phyloP scores from a whole-genome alignment of 805 yeast species.

The Spathaspora gorwiae region DNA sequence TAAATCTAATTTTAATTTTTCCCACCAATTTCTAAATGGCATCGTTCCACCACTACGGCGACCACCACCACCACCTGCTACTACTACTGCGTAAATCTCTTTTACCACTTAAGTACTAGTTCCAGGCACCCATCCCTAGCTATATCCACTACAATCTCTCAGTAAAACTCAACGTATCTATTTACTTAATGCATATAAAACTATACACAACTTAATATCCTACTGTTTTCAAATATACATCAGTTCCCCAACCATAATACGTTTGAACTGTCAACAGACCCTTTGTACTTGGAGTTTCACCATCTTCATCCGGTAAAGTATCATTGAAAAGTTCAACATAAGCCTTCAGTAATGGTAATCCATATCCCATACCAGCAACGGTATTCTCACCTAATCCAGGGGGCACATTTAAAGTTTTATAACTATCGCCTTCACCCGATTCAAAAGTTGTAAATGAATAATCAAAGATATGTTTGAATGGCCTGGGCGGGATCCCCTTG shows the following conservation, averaged over 20 bases:
- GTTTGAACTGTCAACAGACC: constrained; percentile 41
- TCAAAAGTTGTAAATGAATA: constrained; percentile 83
- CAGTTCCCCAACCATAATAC: constrained; percentile 44
- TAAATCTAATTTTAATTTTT: too few relatives aligned
- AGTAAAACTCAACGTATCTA: too few relatives aligned
- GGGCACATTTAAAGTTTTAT: constrained; percentile 59
- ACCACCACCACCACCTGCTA: too few relatives aligned
- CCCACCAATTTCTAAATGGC: too few relatives aligned
- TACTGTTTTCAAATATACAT: constrained; percentile 38
- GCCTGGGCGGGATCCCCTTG: constrained; percentile 73
- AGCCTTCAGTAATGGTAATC: constrained; percentile 71
- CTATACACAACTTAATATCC: constrained; percentile 12
- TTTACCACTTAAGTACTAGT: too few relatives aligned
- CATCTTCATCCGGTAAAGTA: constrained; percentile 14
- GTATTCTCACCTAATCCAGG: constrained; percentile 67
- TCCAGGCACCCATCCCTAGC: too few relatives aligned
- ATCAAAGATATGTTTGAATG: constrained; percentile 68
- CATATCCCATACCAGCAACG: constrained; percentile 96
- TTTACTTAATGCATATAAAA: too few relatives aligned
- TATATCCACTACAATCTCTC: too few relatives aligned
- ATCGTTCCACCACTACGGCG: too few relatives aligned
- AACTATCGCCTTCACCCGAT: constrained; percentile 51
- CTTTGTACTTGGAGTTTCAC: constrained; percentile 13
- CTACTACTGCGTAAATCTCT: too few relatives aligned
- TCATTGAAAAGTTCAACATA: constrained; percentile 41